Evolutionary conservation across 2,329 filamentous ascomycete genomes (phyloP).

Genomic region (Botrytis pseudocinerea): DNA sequence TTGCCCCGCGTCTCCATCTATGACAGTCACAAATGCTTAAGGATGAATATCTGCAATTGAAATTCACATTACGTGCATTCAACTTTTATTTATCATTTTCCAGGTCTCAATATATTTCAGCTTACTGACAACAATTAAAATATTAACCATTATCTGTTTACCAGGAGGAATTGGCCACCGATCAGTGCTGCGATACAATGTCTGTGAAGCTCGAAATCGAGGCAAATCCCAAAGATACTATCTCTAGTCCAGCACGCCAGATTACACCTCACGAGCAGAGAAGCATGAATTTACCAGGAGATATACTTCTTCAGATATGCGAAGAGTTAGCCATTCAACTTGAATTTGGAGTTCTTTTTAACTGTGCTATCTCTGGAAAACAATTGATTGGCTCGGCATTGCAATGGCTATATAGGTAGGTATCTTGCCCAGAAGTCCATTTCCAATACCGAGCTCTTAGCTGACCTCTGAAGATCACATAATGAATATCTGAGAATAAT

Average conservation of each 20-base stretch:
- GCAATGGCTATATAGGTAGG: conserved; percentile 62
- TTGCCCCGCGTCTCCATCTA: conserved; percentile 8
- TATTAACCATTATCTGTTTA: background rate
- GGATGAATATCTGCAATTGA: background rate
- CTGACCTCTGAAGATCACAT: conserved; percentile 46
- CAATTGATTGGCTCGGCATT: conserved; percentile 60
- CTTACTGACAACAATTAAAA: background rate
- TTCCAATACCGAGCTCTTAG: conserved; percentile 14
- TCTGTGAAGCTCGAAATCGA: conserved; percentile 2
- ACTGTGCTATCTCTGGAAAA: conserved; percentile 56
- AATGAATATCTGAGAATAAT: conserved; percentile 48
- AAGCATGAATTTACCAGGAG: conserved; percentile 42
- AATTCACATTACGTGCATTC: background rate
- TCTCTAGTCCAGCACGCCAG: background rate
- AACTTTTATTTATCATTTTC: background rate
- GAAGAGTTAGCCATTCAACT: conserved; percentile 55
- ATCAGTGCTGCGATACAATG: conserved; percentile 6
- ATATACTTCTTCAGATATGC: conserved; percentile 62
- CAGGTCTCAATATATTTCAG: too few species aligned
- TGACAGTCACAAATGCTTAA: background rate
- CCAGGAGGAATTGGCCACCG: background rate
- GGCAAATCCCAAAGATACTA: background rate
- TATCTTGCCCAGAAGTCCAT: background rate
- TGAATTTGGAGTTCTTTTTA: conserved; percentile 62
- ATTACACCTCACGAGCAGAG: background rate